Base-by-base conservation (phyloP, 179 eudicot species). In the Actinidia polygama region DNA sequence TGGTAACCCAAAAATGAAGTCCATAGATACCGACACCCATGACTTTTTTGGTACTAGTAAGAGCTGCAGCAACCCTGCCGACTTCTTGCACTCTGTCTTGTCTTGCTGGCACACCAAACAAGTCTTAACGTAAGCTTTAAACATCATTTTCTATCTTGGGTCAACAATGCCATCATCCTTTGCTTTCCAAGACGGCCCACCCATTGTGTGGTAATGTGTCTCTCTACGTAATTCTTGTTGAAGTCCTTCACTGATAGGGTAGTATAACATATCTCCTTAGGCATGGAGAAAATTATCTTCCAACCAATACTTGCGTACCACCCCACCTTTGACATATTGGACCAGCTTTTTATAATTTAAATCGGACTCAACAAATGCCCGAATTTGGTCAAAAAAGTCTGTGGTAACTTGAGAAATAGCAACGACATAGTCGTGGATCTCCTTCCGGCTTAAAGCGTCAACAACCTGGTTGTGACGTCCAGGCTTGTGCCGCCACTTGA, bases 21-120 rank as follows among this genome's bases (percentile, higher is more conserved):
- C 83, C 79, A 83, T 85, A 0, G 70, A 78, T 2, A 82, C 9
- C 0, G 21, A 68, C 7, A 9, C 61, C 64, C 79, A 75, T 1
- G 81, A 81, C 3, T 44, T 49, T 36, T 58, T 24, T 0, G 69
- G 75, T 9, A 80, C 49, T 0, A 79, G 62, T 5, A 80, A 19
- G 0, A 81, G 79, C 47, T 85, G 64, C 0, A 85, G 19, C 40
- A 85, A 72, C 14, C 83, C 79, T 3, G 44, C 61, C 3, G 40
- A 24, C 7, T 68, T 50, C 47, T 14, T 57, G 0, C n/a, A 8
- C 30, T 78, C 70, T 0, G 23, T 36, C 64, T 85, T 85, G 58
- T 77, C 80, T 59, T 77, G 76, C 66, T 81, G 70, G 47, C 81
- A 85, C 0, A 83, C 79, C 7, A 70, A 46, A 16, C 81, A 80